A percentile compares a stretch with the other conserved stretches of the same genome.
phyloP scores from a whole-genome alignment of 495 filamentous ascomycete genomes.

The Penicillium diatomitis region DNA sequence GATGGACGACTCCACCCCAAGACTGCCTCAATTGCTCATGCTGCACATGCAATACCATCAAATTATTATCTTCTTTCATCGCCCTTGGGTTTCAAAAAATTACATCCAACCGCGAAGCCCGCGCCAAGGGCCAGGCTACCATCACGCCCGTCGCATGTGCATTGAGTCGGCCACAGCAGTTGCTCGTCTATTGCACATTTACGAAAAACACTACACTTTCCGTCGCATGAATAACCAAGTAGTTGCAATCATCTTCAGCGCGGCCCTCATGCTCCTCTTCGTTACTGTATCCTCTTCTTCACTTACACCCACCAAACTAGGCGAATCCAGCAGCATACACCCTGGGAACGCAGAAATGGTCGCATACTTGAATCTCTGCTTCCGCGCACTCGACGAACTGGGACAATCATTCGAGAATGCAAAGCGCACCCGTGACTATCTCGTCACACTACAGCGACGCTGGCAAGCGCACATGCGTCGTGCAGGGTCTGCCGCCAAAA shows the following conservation, averaged over 20 bases:
- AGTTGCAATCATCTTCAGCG: constrained; percentile 43
- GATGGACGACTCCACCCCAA: constrained; percentile 25
- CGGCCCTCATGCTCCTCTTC: constrained; percentile 40
- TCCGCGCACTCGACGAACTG: constrained; percentile 37
- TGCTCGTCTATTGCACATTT: constrained; percentile 36
- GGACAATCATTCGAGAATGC: constrained; percentile 41
- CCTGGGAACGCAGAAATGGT: constrained; percentile 33
- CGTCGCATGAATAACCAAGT: constrained; percentile 43
- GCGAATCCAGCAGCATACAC: constrained; percentile 14
- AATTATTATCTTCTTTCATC: constrained; percentile 41
- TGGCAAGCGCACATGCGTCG: constrained; percentile 40
- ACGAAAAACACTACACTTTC: constrained; percentile 41
- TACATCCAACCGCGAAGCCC: constrained; percentile 38
- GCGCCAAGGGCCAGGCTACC: constrained; percentile 35
- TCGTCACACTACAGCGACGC: constrained; percentile 36
- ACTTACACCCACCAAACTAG: constrained; percentile 11
- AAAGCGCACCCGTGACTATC: constrained; percentile 36
- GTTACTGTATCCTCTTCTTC: constrained; percentile 35
- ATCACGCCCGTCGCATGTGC: constrained; percentile 40
- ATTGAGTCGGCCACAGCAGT: constrained; percentile 39
- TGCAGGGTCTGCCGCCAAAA: constrained; percentile 26
- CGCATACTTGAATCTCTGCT: constrained; percentile 38
- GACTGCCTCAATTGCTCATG: constrained; percentile 39
- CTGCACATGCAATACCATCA: constrained; percentile 48
- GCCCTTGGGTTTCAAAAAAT: constrained; percentile 42